phyloP scores from a whole-genome alignment of 176 grass and related monocot genomes.

The Hyparrhenia diplandra region DNA sequence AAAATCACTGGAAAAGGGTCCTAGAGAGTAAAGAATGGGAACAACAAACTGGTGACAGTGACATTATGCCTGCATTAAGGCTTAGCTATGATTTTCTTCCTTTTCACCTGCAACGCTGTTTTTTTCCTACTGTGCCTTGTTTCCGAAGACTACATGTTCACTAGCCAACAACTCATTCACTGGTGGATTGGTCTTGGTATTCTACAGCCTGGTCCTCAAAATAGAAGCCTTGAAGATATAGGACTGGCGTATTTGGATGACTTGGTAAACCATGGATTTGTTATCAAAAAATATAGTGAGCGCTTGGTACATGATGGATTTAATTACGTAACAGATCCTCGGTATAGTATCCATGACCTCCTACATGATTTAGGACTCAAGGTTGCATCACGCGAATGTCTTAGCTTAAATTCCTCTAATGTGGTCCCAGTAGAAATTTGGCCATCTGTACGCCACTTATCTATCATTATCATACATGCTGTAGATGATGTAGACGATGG shows the following conservation, averaged over 20 bases:
- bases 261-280: not conserved
- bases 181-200: conserved; percentile 22
- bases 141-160: conserved; percentile 18
- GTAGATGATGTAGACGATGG: not conserved
- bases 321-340: no score
- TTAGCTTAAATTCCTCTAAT: not conserved
- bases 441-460: conserved; percentile 18
- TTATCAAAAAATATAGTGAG: not conserved
- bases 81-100: conserved; percentile 30
- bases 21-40: conserved; percentile 12
- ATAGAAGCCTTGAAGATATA: not conserved
- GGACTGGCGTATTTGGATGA: not conserved
- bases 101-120: conserved; percentile 21
- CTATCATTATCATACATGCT: not conserved
- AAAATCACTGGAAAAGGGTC: not conserved
- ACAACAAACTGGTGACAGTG: not conserved
- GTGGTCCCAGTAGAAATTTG: not conserved
- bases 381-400: conserved; percentile 18
- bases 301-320: no score
- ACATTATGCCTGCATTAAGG: conserved; percentile 22
- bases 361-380: conserved; percentile 11
- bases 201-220: not conserved
- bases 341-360: conserved; percentile 19
- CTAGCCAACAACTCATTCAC: not conserved
- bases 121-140: conserved; percentile 20